A percentile compares a stretch with the other conserved stretches of the same genome.
phyloP scores from a whole-genome alignment of 2,329 filamentous ascomycete genomes.

The Aspergillus thermomutatus region DNA sequence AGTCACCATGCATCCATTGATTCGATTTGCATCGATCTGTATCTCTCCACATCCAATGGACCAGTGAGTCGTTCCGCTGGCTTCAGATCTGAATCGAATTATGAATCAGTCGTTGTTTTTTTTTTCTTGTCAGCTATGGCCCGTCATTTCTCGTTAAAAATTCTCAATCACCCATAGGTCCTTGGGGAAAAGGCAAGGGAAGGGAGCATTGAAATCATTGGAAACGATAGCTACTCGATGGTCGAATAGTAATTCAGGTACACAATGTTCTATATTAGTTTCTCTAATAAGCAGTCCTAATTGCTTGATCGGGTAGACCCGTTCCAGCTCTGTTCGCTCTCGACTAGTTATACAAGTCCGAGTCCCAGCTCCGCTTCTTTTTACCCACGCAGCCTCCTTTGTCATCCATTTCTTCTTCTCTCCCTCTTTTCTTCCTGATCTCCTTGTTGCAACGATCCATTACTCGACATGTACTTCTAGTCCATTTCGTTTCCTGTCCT shows the following conservation, averaged over 20 bases:
- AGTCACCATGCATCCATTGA: background rate
- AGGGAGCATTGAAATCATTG: background rate
- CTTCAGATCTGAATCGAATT: background rate
- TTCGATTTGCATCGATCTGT: constrained; percentile 1
- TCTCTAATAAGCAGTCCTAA: background rate
- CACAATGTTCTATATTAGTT: constrained; percentile 7
- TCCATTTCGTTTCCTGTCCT: constrained; percentile 19
- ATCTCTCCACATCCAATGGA: background rate
- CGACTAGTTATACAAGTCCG: constrained; percentile 17
- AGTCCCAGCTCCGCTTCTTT: constrained; percentile 18
- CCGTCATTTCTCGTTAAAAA: background rate
- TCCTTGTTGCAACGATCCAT: background rate
- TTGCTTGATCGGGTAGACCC: constrained; percentile 17
- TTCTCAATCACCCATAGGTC: background rate
- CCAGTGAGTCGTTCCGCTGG: background rate
- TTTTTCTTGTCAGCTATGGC: background rate
- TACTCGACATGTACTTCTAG: constrained; percentile 14
- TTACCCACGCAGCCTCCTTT: constrained; percentile 6
- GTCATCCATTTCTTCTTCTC: constrained; percentile 2
- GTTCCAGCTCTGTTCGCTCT: constrained; percentile 16
- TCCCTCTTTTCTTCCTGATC: background rate
- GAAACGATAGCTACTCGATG: background rate
- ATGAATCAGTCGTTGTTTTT: background rate
- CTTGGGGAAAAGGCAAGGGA: background rate
- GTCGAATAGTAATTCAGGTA: constrained; percentile 1